Percentiles rank a stretch among this genome's conserved stretches.
These are phyloP conservation scores for Globisporangium viniferum DNA, from an alignment of 352 stramenopile species.

Conservation along the genomic window DNA sequence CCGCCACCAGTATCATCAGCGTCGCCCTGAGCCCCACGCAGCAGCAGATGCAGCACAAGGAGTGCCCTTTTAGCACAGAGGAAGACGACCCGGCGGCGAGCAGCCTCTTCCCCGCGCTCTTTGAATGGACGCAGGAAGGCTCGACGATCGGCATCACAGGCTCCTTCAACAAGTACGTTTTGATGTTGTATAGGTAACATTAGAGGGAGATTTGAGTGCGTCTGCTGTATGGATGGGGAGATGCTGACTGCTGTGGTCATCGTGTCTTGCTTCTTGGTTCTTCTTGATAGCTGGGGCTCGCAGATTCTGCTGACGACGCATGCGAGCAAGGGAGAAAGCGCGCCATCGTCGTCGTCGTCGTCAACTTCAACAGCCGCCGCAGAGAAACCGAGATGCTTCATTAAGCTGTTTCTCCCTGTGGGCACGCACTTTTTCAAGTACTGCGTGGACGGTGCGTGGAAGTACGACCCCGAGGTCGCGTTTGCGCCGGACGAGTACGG, in stretches of 20 bases:
- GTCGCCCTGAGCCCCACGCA: slow-evolving; percentile 1
- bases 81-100: slow-evolving; percentile 33
- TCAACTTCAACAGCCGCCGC: background rate
- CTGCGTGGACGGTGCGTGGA: slow-evolving; percentile 74
- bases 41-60: background rate
- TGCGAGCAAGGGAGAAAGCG: slow-evolving; percentile 12
- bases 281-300: slow-evolving; percentile 57
- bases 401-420: slow-evolving; percentile 59
- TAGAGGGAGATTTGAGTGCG: background rate
- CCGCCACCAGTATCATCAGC: background rate
- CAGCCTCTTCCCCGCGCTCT: slow-evolving; percentile 49
- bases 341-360: background rate
- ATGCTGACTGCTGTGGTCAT: background rate
- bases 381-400: slow-evolving; percentile 19
- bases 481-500: slow-evolving; percentile 82
- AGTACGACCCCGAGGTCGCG: slow-evolving; percentile 80
- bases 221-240: background rate
- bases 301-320: slow-evolving; percentile 60
- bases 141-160: slow-evolving; percentile 65
- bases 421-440: slow-evolving; percentile 81
- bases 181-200: no score
- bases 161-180: slow-evolving; percentile 76
- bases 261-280: background rate
- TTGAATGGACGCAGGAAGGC: slow-evolving; percentile 59
- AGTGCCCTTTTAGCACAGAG: slow-evolving; percentile 2